Evolutionary conservation across 129 eudicot species (phyloP), one percentile per base, ranked within the genome.

Genomic region (Lonicera japonica): DNA sequence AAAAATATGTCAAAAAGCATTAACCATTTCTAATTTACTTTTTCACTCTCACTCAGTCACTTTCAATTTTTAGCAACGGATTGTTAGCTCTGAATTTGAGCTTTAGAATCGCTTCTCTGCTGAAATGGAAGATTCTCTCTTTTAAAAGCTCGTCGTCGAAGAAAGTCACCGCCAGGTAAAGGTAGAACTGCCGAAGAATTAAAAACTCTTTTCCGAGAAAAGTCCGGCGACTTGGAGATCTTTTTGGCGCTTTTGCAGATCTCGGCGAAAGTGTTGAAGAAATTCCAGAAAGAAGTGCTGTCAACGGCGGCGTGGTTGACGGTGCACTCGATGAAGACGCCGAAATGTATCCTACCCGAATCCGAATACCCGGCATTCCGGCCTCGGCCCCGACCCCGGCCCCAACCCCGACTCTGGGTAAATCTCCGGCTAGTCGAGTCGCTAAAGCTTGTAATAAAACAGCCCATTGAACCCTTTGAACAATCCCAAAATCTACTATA

Each of bases 391-490:
- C n/a, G n/a, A n/a, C n/a, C n/a, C n/a, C n/a, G n/a, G n/a, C n/a
- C n/a, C n/a, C n/a, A n/a, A n/a, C n/a, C n/a, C n/a, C n/a, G n/a
- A 92, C 76, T 21, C 70, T 60, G 4, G 69, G 52, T 10, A 96
- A 96, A 71, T 92, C 87, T 0, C 99, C 99, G 23, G 81, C 74
- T 25, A 90, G 85, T 56, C 99, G 85, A 68, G 96, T 92, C 0
- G 99, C 99, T 3, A 92, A 57, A 4, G 96, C 99, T 61, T 92
- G 96, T 6, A 92, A 73, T 7, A 92, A 65, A 11, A 96, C 88
- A 0, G 99, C 96, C 99, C 99, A 92, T 74, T 92, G 99, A 71
- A 92, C 87, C 0, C 99, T 96, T 36, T 92, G 96, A 36, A 88
- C 88, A 5, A 88, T 79, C 20, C 99, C 99, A 4, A 92, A 92